Evolutionary conservation across 2,329 filamentous ascomycete genomes (phyloP), one percentile per base, ranked within the genome.

Genomic region (Lanzia echinophila): DNA sequence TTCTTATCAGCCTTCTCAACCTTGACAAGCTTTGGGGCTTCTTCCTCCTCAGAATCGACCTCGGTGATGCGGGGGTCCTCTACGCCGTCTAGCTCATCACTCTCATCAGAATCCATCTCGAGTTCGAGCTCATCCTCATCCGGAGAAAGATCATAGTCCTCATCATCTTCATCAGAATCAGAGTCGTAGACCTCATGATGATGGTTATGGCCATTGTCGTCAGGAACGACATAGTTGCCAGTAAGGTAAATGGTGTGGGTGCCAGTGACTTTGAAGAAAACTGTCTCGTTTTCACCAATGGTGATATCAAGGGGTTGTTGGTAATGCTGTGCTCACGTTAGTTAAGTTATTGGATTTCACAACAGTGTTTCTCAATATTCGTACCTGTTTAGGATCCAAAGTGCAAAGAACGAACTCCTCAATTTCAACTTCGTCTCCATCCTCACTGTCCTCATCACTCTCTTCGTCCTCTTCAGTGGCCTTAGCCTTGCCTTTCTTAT

Each of bases 381-480:
- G 71, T 84, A 96, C 94, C 77, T 86, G 88, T 72, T 90, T 84
- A 32, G 91, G 88, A 74, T 97, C 91, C 52, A 99, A 83, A 58
- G 94, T 99, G 82, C 94, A 99, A 65, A 99, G 76, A 63, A 97
- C 90, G 65, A 88, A 89, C 76, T 96, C 88, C 71, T 96, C 90
- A 50, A 92, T 76, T 67, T 90, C 83, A 50, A 80, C 72, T 24
- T 79, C 80, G 41, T 82, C 80, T 6, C 79, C 81, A 56, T 86
- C 80, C 32, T 83, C 81, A 12, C 81, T 77, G 2, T 81, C 78
- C 32, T 79, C 76, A 31, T 46, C 43, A 1, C 76, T 73, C 15
- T 78, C 77, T 15, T 76, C 76, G n/a, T 79, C 75, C 41, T 72
- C 70, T 42, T 70, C 74, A 46, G 76, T 77, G 58, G 83, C 85